These are phyloP conservation scores for Hypoxylon sp. DNA, from an alignment of 2,329 filamentous ascomycete genomes.

Conservation along the genomic window DNA sequence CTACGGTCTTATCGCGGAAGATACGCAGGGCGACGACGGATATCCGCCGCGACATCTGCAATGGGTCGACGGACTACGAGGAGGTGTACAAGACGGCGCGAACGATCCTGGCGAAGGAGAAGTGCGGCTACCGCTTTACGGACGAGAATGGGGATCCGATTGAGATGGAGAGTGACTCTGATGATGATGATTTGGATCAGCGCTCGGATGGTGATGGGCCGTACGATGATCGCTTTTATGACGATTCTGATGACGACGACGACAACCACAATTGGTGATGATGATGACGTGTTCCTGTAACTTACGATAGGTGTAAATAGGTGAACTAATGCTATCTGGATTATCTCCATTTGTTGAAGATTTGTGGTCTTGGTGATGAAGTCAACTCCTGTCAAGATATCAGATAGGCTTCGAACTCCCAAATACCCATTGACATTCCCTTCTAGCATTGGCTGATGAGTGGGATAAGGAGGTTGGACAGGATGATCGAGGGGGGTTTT, in stretches of 20 bases:
- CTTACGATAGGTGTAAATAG: no score
- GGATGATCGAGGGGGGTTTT: no score
- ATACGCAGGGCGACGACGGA: background rate
- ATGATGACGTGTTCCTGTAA: no score
- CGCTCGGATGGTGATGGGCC: background rate
- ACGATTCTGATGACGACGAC: background rate
- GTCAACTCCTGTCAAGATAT: no score
- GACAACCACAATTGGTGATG: no score
- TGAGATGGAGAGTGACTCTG: background rate
- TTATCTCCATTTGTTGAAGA: no score
- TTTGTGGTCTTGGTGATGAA: no score
- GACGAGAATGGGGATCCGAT: background rate
- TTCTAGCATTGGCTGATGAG: no score
- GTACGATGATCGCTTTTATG: background rate
- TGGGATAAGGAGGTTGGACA: no score
- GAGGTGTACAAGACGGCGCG: background rate
- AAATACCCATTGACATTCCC: no score
- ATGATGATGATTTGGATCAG: background rate
- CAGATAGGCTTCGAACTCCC: no score
- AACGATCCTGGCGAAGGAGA: background rate
- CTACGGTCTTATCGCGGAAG: background rate
- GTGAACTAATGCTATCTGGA: no score
- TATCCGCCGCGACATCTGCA: background rate
- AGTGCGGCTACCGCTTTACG: slow-evolving; percentile 5
- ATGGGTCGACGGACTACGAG: background rate